Evolutionary conservation across 176 grass and related monocot species (phyloP).

Genomic region (Canna indica): DNA sequence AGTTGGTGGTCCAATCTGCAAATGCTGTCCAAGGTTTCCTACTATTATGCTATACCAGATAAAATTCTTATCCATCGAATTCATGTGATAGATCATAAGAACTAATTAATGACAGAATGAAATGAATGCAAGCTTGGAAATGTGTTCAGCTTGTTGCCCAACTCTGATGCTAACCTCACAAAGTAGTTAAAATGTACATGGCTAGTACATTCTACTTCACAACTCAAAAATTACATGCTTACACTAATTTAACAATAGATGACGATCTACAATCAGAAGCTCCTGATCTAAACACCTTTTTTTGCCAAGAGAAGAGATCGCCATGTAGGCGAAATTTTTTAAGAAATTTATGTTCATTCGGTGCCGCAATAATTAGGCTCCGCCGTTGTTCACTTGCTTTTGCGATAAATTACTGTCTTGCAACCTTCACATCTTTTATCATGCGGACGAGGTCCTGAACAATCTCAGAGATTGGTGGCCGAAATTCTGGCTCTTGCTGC

Average conservation of each 20-base stretch:
- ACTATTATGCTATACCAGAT: no score
- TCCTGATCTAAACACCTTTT: background rate
- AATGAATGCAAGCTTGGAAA: no score
- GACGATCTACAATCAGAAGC: background rate
- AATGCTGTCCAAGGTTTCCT: no score
- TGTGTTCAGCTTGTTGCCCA: no score
- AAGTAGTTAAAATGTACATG: no score
- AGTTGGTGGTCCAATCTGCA: no score
- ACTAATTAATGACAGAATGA: no score
- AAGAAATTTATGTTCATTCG: background rate
- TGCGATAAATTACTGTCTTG: background rate
- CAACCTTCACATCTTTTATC: constrained; percentile 36
- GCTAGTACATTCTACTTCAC: no score
- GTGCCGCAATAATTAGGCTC: background rate
- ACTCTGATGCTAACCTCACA: no score
- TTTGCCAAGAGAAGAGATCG: background rate
- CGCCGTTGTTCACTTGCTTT: background rate
- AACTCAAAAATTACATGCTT: no score
- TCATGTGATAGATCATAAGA: no score
- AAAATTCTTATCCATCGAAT: no score
- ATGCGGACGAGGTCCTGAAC: constrained; percentile 71
- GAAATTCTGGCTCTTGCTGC: constrained; percentile 70
- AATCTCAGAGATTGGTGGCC: constrained; percentile 86
- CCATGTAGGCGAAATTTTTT: background rate
- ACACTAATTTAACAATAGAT: background rate